Evolutionary conservation across 1,284 basidiomycete species (phyloP).

Genomic region (Xerocomus amazonicus): DNA sequence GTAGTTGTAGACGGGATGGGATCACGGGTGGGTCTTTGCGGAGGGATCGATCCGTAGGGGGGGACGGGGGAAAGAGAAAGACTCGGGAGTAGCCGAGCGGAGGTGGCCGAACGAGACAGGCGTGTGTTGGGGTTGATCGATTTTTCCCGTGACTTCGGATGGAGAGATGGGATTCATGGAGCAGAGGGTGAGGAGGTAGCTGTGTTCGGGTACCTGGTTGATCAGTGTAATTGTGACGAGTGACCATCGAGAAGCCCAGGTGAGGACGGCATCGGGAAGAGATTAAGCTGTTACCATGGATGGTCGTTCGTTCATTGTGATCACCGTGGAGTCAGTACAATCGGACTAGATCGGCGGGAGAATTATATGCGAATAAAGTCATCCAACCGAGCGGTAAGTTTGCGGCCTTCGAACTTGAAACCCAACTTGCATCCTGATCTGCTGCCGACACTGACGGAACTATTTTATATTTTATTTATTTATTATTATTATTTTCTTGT

Average conservation of each 20-base stretch:
- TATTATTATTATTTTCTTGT: conserved; percentile 9
- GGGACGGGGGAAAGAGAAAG: conserved; percentile 7
- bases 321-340: conserved; percentile 8
- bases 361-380: conserved; percentile 35
- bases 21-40: conserved; percentile 6
- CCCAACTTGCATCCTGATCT: conserved; percentile 30
- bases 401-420: conserved; percentile 34
- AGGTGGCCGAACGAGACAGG: conserved; percentile 23
- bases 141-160: conserved; percentile 5
- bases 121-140: conserved; percentile 6
- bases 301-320: no score
- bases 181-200: no score
- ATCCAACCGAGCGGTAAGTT: conserved; percentile 27
- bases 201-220: conserved; percentile 8
- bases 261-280: not conserved
- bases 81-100: conserved; percentile 29
- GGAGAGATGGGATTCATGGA: no score
- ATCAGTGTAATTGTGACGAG: not conserved
- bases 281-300: conserved; percentile 23
- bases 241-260: conserved; percentile 11
- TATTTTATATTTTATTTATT: no score
- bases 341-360: conserved; percentile 36
- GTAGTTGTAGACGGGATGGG: no score
- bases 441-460: conserved; percentile 32
- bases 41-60: conserved; percentile 19